phyloP scores from a whole-genome alignment of 1,284 basidiomycete species.

The Cryptococcus floricola region DNA sequence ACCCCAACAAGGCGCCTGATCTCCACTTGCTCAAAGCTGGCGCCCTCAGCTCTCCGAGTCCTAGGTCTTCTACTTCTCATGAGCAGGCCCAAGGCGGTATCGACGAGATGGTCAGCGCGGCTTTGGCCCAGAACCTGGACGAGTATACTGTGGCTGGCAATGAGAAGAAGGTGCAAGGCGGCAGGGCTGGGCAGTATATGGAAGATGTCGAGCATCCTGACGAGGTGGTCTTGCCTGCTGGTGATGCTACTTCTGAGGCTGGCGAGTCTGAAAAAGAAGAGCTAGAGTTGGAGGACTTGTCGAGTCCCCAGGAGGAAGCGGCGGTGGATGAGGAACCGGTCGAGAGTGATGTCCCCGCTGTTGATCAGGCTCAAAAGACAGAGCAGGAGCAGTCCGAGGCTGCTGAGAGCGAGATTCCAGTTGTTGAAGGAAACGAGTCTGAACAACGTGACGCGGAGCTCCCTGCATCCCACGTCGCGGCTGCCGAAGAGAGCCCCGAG shows the following conservation, averaged over 20 bases:
- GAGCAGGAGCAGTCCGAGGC: neutral
- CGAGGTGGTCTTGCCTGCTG: constrained; percentile 14
- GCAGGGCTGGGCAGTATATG: constrained; percentile 25
- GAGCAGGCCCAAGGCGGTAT: constrained; percentile 5
- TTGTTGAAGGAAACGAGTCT: neutral
- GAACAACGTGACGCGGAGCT: neutral
- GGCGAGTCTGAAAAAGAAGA: neutral
- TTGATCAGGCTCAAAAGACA: no score
- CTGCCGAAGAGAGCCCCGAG: neutral
- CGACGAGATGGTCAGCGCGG: constrained; percentile 17
- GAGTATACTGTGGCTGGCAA: constrained; percentile 15
- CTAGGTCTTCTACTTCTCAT: neutral
- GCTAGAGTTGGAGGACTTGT: neutral
- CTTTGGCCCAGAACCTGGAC: constrained; percentile 18
- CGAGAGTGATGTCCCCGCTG: no score
- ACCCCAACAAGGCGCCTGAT: constrained; percentile 26
- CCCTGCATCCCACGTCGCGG: neutral
- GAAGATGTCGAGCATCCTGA: constrained; percentile 26
- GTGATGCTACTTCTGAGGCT: neutral
- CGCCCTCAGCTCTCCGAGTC: neutral
- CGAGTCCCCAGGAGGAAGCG: no score
- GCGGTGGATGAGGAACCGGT: no score
- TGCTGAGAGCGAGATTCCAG: neutral
- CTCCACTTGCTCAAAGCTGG: constrained; percentile 28
- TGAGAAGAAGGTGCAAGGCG: constrained; percentile 27